Percentiles rank a stretch among this genome's conserved stretches.
Evolutionary conservation across 2,329 filamentous ascomycete genomes (phyloP).

Genomic region (Neopestalotiopsis sp.): DNA sequence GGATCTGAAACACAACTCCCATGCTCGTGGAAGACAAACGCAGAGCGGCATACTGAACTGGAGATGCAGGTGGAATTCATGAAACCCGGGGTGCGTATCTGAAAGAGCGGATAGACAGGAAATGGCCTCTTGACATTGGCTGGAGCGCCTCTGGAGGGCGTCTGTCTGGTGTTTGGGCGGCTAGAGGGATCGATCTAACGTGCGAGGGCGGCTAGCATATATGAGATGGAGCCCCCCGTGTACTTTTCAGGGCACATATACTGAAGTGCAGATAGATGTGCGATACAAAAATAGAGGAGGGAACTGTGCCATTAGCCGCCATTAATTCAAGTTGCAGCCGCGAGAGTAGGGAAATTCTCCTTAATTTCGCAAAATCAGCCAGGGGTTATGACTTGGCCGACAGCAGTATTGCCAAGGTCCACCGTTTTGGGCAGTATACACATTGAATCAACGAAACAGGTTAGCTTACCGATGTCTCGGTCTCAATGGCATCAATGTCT

Average conservation of each 20-base stretch:
- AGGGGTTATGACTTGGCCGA: too few species aligned
- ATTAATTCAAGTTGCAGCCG: conserved; percentile 21
- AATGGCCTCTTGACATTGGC: conserved; percentile 58
- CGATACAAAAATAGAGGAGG: conserved; percentile 36
- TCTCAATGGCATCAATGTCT: neutral
- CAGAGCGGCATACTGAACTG: conserved; percentile 36
- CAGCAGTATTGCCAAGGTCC: too few species aligned
- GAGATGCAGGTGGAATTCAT: conserved; percentile 44
- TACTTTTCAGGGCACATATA: conserved; percentile 8
- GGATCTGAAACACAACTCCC: conserved; percentile 41
- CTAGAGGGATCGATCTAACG: conserved; percentile 40
- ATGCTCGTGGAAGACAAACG: conserved; percentile 30
- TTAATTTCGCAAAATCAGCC: too few species aligned
- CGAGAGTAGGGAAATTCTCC: too few species aligned
- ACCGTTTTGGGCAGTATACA: too few species aligned
- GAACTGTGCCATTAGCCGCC: conserved; percentile 40
- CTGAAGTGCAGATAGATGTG: conserved; percentile 25
- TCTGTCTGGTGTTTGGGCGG: conserved; percentile 54
- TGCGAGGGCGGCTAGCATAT: conserved; percentile 40
- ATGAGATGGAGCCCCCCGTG: conserved; percentile 1
- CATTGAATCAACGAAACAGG: too few species aligned
- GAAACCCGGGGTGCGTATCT: conserved; percentile 60
- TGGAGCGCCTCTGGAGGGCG: conserved; percentile 47
- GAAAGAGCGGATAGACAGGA: conserved; percentile 44
- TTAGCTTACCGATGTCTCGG: too few species aligned